Base-by-base conservation (phyloP, 176 grass and related monocot species). In the Miscanthus lutarioriparius region DNA sequence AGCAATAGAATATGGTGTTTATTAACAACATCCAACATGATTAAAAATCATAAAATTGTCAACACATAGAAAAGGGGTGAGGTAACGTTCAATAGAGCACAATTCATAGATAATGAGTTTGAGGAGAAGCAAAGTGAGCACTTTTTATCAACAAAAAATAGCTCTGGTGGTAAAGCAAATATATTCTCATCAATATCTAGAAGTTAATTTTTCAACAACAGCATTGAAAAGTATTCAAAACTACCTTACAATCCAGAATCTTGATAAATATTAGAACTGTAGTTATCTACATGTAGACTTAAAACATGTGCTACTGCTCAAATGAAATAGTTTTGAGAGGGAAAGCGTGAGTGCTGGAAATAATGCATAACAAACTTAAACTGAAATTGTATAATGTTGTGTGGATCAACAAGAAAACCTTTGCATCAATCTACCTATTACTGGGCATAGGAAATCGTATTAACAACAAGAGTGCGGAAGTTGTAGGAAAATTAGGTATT, bases 41-140 rank as follows among this genome's bases (percentile, higher is more conserved):
- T 75, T 81, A 67, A 81, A 81, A 82, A 69, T 69, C 33, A 75
- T 26, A 19, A 20, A 26, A 78, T 48, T 74, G 70, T 82, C 26
- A 19, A 23, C 20, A 73, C 23, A 83, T 4, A 67, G 71, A 67
- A 72, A 73, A 72, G n/a, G 4, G 14, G 13, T 23, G 14, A 49
- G 25, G 16, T 63, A 30, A 38, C 62, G 47, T 53, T 72, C 54
- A 30, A 12, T 61, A 83, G 40, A 64, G 27, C 7, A 45, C 2
- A 26, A 22, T 76, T 76, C 53, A 64, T 23, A 83, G 77, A 47
- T 56, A 88, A 65, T 26, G 1, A 83, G 47, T 64, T 77, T 9
- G 3, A 56, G 54, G n/a, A 77, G 11, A 87, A 67, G 45, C 23
- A 75, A 58, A 20, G 27, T 13, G 54, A 77, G 15, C 15, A 33